These are phyloP conservation scores for Saccharomyces uvarum DNA, from an alignment of 1,139 yeast species.

Conservation along the genomic window DNA sequence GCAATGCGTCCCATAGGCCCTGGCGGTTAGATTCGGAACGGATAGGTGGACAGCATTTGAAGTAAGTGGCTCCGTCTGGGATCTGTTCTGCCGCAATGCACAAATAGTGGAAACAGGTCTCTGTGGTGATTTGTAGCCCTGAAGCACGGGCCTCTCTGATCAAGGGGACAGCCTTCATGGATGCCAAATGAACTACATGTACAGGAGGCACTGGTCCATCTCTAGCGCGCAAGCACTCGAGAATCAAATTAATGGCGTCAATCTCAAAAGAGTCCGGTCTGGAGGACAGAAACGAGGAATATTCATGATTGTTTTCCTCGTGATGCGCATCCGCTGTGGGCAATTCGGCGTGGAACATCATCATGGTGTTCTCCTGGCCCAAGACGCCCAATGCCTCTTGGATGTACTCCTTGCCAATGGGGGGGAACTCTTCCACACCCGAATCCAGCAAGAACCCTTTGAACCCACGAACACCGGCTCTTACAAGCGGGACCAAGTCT, in stretches of 20 bases:
- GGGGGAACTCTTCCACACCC: slow-evolving; percentile 92
- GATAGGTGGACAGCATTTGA: slow-evolving; percentile 93
- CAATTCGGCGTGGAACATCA: slow-evolving; percentile 93
- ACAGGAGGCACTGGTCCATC: slow-evolving; percentile 47
- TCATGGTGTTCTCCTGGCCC: slow-evolving; percentile 53
- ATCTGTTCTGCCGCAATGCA: slow-evolving; percentile 70
- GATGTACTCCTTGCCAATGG: slow-evolving; percentile 57
- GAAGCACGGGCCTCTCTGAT: slow-evolving; percentile 56
- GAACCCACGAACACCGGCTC: slow-evolving; percentile 85
- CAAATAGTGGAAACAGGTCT: slow-evolving; percentile 89
- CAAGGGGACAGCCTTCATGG: slow-evolving; percentile 72
- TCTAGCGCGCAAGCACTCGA: slow-evolving; percentile 30
- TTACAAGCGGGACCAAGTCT: slow-evolving; percentile 63
- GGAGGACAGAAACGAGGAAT: slow-evolving; percentile 69
- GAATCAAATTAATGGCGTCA: slow-evolving; percentile 67
- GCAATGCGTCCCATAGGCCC: slow-evolving; percentile 69
- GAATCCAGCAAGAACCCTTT: slow-evolving; percentile 86
- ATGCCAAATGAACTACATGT: slow-evolving; percentile 86
- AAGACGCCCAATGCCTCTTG: slow-evolving; percentile 56
- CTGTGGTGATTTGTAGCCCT: slow-evolving; percentile 50
- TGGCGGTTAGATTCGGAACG: slow-evolving; percentile 64
- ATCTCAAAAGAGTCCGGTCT: slow-evolving; percentile 86
- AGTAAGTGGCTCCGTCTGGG: slow-evolving; percentile 67
- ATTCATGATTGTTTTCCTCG: slow-evolving; percentile 56
- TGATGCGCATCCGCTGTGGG: slow-evolving; percentile 38